Evolutionary conservation across 139 green algal species (phyloP).

Genomic region (Coelastrella sp.): DNA sequence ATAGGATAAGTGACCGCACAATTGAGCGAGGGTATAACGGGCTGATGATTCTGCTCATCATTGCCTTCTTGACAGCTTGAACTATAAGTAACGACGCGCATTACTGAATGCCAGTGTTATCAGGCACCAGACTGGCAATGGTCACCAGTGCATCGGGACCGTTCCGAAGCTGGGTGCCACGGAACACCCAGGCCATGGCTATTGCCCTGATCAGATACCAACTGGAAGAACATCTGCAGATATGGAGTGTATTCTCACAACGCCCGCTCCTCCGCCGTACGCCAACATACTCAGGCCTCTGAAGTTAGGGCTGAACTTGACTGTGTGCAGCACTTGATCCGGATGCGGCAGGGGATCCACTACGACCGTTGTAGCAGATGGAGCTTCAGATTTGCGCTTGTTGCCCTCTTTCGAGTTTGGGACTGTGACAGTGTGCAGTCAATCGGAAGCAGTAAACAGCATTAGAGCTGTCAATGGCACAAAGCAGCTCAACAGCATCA

Average conservation of each 20-base stretch:
- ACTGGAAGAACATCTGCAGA: conserved; percentile 13
- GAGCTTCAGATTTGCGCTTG: background rate
- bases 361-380: conserved; percentile 3
- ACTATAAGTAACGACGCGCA: too few relatives aligned
- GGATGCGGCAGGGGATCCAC: conserved; percentile 37
- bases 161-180: too few relatives aligned
- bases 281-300: conserved; percentile 19
- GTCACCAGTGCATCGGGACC: too few relatives aligned
- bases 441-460: background rate
- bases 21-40: background rate
- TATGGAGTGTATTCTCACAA: conserved; percentile 38
- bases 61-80: background rate
- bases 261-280: background rate
- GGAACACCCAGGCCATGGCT: too few relatives aligned
- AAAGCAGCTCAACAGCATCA: background rate
- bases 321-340: conserved; percentile 37
- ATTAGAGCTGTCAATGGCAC: background rate
- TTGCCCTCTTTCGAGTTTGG: conserved; percentile 1
- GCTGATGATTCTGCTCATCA: background rate
- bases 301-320: conserved; percentile 30
- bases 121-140: too few relatives aligned
- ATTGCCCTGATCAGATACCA: too few relatives aligned
- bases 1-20: background rate
- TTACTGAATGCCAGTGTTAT: too few relatives aligned
- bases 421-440: background rate